phyloP scores from a whole-genome alignment of 2,329 filamentous ascomycete genomes.

The Cordyceps cateniannulata region DNA sequence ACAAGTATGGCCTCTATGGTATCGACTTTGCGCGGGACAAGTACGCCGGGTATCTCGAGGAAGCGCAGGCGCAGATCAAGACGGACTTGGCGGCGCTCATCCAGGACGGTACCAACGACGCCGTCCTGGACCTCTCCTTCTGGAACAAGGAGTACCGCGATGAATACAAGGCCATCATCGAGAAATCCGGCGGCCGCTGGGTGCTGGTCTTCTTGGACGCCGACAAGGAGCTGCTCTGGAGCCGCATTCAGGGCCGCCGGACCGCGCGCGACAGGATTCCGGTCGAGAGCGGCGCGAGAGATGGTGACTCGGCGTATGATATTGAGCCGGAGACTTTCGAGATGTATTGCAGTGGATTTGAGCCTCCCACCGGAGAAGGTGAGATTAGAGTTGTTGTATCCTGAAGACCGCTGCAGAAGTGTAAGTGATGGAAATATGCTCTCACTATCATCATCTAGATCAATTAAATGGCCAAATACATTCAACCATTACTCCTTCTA shows the following conservation, averaged over 20 bases:
- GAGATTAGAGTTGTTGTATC: background rate
- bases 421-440: too few relatives aligned
- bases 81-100: constrained; percentile 14
- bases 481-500: too few relatives aligned
- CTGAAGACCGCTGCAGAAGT: background rate
- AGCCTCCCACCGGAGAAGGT: constrained; percentile 5
- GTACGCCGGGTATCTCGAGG: constrained; percentile 3
- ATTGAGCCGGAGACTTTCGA: constrained; percentile 7
- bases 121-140: constrained; percentile 27
- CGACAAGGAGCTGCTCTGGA: constrained; percentile 23
- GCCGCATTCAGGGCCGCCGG: constrained; percentile 23
- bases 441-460: too few relatives aligned
- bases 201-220: constrained; percentile 24
- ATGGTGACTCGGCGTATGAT: constrained; percentile 12
- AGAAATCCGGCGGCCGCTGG: constrained; percentile 22
- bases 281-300: background rate
- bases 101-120: constrained; percentile 16
- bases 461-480: too few relatives aligned
- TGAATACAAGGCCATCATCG: constrained; percentile 22
- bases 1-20: constrained; percentile 9
- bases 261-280: constrained; percentile 12
- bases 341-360: constrained; percentile 11
- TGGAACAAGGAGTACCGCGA: constrained; percentile 25
- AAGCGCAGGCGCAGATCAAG: constrained; percentile 5
- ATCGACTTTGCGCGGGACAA: constrained; percentile 10